phyloP scores from a whole-genome alignment of 1,139 yeast genomes.

The Pichia sp. region DNA sequence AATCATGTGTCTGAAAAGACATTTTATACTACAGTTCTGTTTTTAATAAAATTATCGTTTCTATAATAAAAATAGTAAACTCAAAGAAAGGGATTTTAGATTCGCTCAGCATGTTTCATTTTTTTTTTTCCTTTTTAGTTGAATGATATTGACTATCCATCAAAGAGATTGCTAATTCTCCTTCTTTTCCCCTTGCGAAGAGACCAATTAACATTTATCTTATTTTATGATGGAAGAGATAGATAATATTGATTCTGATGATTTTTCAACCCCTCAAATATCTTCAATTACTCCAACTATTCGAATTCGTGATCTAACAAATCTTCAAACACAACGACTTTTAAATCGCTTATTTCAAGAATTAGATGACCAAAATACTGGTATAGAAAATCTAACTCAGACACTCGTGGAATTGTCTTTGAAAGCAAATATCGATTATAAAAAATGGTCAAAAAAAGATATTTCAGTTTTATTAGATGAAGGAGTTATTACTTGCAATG shows the following conservation, averaged over 20 bases:
- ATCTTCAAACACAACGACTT: slow-evolving; percentile 18
- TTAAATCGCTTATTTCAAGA: slow-evolving; percentile 26
- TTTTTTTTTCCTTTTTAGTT: too few relatives aligned
- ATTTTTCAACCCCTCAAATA: neutral
- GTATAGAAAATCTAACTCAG: slow-evolving; percentile 17
- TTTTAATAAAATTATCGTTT: slow-evolving; percentile 8
- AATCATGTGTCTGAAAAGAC: slow-evolving; percentile 4
- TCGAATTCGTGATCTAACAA: slow-evolving; percentile 6
- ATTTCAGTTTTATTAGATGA: neutral
- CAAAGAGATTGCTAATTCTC: too few relatives aligned
- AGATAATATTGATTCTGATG: too few relatives aligned
- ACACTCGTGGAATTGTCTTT: slow-evolving; percentile 18
- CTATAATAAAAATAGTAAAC: neutral
- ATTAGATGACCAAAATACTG: slow-evolving; percentile 25
- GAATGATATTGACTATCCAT: too few relatives aligned
- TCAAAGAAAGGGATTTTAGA: neutral
- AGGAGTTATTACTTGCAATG: too few relatives aligned
- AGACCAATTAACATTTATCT: too few relatives aligned
- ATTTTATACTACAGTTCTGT: slow-evolving; percentile 10
- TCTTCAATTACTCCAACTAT: slow-evolving; percentile 1
- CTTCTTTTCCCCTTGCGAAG: too few relatives aligned
- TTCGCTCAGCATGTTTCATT: neutral
- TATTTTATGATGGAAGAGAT: too few relatives aligned
- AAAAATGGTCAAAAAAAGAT: slow-evolving; percentile 8
- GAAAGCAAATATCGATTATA: slow-evolving; percentile 16